A percentile compares a stretch with the other conserved stretches of the same genome.
These are phyloP conservation scores for Cinnamomum micranthum DNA, from an alignment of 164 flowering plant species.

Conservation along the genomic window DNA sequence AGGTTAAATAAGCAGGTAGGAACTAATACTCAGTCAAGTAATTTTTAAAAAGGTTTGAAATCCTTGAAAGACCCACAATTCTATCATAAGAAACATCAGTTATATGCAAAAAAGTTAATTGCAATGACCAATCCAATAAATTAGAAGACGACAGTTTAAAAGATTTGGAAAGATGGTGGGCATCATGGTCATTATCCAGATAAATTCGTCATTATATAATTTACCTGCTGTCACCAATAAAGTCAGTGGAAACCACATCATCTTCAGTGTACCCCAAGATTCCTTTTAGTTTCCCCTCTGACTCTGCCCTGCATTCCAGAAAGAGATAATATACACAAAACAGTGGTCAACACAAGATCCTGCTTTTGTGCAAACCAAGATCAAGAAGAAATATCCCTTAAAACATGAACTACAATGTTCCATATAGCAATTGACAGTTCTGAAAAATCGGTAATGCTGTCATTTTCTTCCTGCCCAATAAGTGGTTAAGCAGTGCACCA, in stretches of 20 bases:
- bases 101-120: too few relatives aligned
- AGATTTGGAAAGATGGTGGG: not conserved
- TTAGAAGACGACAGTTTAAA: not conserved
- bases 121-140: not conserved
- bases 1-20: too few relatives aligned
- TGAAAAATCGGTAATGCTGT: too few relatives aligned
- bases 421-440: too few relatives aligned
- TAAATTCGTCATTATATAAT: not conserved
- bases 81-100: too few relatives aligned
- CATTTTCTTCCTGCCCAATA: too few relatives aligned
- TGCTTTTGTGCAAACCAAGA: not conserved
- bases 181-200: not conserved
- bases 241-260: slow-evolving; percentile 89
- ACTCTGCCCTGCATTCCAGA: slow-evolving; percentile 50
- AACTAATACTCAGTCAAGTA: too few relatives aligned
- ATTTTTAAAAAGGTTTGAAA: too few relatives aligned
- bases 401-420: too few relatives aligned
- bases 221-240: slow-evolving; percentile 84
- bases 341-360: not conserved
- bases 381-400: not conserved
- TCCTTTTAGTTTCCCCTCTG: slow-evolving; percentile 82
- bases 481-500: too few relatives aligned
- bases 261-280: slow-evolving; percentile 90
- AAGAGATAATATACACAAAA: not conserved
- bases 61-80: too few relatives aligned